Evolutionary conservation across 768 basidiomycete species (phyloP).

Genomic region (Sarcomyxa edulis): DNA sequence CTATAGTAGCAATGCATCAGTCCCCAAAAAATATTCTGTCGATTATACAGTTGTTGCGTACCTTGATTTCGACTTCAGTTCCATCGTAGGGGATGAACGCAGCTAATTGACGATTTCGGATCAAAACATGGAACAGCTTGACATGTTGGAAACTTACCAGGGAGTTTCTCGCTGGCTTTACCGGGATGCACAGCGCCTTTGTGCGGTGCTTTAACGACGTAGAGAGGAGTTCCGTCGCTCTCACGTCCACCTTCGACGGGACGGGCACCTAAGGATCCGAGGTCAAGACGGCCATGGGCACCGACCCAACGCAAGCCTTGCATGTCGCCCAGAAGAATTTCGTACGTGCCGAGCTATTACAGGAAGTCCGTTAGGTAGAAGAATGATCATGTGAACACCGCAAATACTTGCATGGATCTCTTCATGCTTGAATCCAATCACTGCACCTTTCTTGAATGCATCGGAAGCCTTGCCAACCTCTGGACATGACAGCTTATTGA

Average conservation of each 20-base stretch:
- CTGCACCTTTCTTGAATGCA: slow-evolving; percentile 54
- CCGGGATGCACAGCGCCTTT: slow-evolving; percentile 49
- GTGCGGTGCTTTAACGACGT: slow-evolving; percentile 53
- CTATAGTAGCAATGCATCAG: no score
- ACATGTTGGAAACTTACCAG: slow-evolving; percentile 28
- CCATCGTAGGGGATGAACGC: slow-evolving; percentile 48
- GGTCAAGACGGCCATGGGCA: slow-evolving; percentile 38
- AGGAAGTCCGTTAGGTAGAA: background rate
- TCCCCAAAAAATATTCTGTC: background rate
- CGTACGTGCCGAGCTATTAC: slow-evolving; percentile 53
- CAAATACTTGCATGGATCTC: slow-evolving; percentile 48
- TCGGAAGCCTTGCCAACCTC: slow-evolving; percentile 64
- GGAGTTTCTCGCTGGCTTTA: slow-evolving; percentile 51
- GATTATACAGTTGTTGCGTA: background rate
- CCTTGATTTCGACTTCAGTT: slow-evolving; percentile 6
- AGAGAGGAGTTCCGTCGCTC: slow-evolving; percentile 51
- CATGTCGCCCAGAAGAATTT: slow-evolving; percentile 65
- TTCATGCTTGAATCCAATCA: slow-evolving; percentile 55
- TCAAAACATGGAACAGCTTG: background rate
- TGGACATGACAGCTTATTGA: no score
- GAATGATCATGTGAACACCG: background rate
- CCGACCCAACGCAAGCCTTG: slow-evolving; percentile 55
- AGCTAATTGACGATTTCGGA: slow-evolving; percentile 19
- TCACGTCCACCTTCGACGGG: slow-evolving; percentile 71
- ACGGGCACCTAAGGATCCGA: slow-evolving; percentile 32